A percentile compares a stretch with the other conserved stretches of the same genome.
These are phyloP conservation scores for Phytopythium aichiense DNA, from an alignment of 352 stramenopile species.

Conservation along the genomic window DNA sequence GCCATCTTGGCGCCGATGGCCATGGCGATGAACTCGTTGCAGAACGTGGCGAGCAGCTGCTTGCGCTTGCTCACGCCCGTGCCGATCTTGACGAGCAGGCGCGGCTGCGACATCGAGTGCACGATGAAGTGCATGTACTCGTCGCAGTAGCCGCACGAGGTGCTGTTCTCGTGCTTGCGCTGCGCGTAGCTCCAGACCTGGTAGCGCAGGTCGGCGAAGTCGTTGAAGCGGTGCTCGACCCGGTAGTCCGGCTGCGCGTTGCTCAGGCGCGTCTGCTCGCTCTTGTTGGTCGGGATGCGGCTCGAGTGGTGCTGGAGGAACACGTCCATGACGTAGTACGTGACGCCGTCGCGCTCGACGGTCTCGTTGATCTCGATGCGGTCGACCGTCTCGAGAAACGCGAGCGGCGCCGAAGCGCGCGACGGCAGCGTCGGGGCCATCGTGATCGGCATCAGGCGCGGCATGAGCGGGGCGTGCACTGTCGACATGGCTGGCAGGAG, in stretches of 20 bases:
- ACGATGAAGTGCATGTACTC: conserved; percentile 51
- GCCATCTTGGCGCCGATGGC: conserved; percentile 29
- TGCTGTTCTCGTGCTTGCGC: conserved; percentile 24
- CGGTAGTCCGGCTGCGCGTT: conserved; percentile 35
- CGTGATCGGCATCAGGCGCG: conserved; percentile 18
- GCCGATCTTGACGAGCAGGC: conserved; percentile 37
- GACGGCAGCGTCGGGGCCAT: conserved; percentile 21
- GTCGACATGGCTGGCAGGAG: conserved; percentile 16
- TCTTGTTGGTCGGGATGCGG: conserved; percentile 59
- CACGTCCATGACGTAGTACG: conserved; percentile 51
- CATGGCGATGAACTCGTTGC: conserved; percentile 43
- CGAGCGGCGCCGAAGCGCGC: conserved; percentile 23
- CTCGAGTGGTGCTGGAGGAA: conserved; percentile 50
- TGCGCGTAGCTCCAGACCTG: conserved; percentile 45
- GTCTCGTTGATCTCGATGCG: conserved; percentile 39
- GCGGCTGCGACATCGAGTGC: conserved; percentile 45
- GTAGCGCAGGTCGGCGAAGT: conserved; percentile 49
- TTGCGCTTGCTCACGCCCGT: conserved; percentile 33
- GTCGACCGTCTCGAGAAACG: conserved; percentile 33
- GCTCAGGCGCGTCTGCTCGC: conserved; percentile 13
- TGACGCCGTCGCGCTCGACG: conserved; percentile 32
- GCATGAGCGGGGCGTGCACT: conserved; percentile 17
- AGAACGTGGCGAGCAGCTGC: conserved; percentile 41
- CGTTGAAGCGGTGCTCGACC: conserved; percentile 44
- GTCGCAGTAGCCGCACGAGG: conserved; percentile 41